Conservation (phyloP, 805 yeast genomes). For the Metschnikowia amazonensis region DNA sequence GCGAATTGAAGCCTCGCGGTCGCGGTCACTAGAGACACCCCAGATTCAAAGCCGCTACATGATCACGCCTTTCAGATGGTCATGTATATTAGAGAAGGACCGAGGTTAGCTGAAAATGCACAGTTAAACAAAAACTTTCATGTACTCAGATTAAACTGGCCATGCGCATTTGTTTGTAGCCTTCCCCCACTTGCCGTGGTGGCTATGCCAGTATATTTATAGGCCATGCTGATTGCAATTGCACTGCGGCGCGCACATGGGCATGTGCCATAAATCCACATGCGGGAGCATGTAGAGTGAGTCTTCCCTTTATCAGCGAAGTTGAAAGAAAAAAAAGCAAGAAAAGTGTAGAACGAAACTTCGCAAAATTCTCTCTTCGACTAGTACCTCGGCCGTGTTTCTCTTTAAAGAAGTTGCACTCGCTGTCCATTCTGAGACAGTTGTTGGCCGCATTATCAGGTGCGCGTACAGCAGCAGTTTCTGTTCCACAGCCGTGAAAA, state of each 20-base stretch:
- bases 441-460: slow-evolving; percentile 4
- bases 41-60: too few relatives aligned
- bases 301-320: background rate
- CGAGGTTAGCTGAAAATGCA: too few relatives aligned
- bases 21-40: too few relatives aligned
- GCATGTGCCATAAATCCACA: background rate
- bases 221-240: background rate
- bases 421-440: background rate
- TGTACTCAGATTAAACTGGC: background rate
- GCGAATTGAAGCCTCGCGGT: too few relatives aligned
- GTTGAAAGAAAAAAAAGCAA: background rate
- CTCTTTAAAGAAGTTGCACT: background rate
- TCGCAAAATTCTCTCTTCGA: background rate
- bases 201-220: background rate
- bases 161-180: background rate
- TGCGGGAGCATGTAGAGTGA: background rate
- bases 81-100: too few relatives aligned
- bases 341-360: background rate
- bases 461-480: background rate
- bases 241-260: background rate
- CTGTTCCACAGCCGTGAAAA: background rate
- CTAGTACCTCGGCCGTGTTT: background rate
- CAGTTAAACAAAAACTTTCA: too few relatives aligned
- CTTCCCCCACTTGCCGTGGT: background rate
- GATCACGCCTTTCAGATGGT: too few relatives aligned